phyloP scores from a whole-genome alignment of 352 stramenopile genomes.

The Phytopythium oedochilum region DNA sequence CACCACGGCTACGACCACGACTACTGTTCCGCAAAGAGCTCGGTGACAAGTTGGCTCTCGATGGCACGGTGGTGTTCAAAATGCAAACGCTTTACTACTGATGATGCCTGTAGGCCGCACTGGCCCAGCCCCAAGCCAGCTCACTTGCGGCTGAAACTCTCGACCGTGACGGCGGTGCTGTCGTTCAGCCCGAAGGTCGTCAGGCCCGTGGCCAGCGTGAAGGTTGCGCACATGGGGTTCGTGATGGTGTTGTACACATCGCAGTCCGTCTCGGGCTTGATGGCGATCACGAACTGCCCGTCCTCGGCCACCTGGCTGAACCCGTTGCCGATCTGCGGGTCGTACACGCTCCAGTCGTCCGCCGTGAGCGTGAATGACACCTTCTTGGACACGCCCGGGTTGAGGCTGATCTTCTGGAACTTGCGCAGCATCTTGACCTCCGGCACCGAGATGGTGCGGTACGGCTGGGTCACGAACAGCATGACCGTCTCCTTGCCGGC shows the following conservation, averaged over 20 bases:
- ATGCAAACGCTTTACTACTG: too few relatives aligned
- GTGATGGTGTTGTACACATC: conserved; percentile 43
- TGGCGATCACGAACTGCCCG: conserved; percentile 60
- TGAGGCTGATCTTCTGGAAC: conserved; percentile 70
- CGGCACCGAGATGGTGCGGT: conserved; percentile 51
- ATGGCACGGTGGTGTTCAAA: too few relatives aligned
- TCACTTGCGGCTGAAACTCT: conserved; percentile 6
- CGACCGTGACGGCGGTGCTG: conserved; percentile 5
- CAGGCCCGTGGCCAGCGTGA: conserved; percentile 29
- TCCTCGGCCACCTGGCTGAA: conserved; percentile 62
- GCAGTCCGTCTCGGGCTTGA: conserved; percentile 74
- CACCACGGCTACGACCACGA: too few relatives aligned
- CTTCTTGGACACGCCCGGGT: conserved; percentile 28
- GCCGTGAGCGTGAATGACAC: conserved; percentile 41
- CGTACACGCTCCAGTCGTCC: conserved; percentile 58
- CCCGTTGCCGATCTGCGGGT: conserved; percentile 50
- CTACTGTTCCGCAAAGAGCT: too few relatives aligned
- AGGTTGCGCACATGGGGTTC: conserved; percentile 38
- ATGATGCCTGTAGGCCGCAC: too few relatives aligned
- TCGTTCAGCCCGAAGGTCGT: conserved; percentile 23
- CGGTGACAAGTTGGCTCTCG: too few relatives aligned
- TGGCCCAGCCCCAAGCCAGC: too few relatives aligned
- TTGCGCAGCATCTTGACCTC: conserved; percentile 81
- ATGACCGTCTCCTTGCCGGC: conserved; percentile 73
- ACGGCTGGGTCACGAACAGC: conserved; percentile 70